A percentile compares a stretch with the other conserved stretches of the same genome.
Evolutionary conservation across 2,329 filamentous ascomycete species (phyloP).

Genomic region (Pseudonectria buxi): DNA sequence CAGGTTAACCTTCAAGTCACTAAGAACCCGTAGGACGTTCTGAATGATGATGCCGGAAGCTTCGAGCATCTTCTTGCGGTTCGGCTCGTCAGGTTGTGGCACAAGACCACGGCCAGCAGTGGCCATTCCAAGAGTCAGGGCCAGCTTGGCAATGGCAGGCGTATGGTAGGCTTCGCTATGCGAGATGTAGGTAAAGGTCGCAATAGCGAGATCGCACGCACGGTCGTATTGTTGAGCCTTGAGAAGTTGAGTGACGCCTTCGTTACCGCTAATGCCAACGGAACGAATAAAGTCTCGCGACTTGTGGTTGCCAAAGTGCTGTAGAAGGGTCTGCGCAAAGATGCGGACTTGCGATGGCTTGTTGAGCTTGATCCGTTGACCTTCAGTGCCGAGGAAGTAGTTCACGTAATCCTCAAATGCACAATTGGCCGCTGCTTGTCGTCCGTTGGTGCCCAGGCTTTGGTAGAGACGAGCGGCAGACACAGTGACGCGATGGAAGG

Average conservation of each 20-base stretch:
- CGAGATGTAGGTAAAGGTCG: conserved; percentile 27
- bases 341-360: conserved; percentile 23
- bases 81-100: conserved; percentile 24
- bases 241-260: conserved; percentile 22
- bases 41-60: conserved; percentile 34
- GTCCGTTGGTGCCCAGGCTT: conserved; percentile 22
- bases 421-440: conserved; percentile 15
- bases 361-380: conserved; percentile 21
- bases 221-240: conserved; percentile 21
- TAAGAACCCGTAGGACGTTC: conserved; percentile 33
- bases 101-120: conserved; percentile 30
- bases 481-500: conserved; percentile 29
- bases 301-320: conserved; percentile 28
- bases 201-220: conserved; percentile 27
- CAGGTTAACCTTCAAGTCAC: conserved; percentile 34
- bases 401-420: conserved; percentile 25
- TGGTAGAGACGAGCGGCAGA: conserved; percentile 28
- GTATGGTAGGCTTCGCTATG: conserved; percentile 24
- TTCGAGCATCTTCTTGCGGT: conserved; percentile 32
- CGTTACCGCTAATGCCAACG: conserved; percentile 28
- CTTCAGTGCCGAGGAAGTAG: conserved; percentile 28
- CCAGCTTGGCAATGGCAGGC: conserved; percentile 26
- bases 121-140: conserved; percentile 26
- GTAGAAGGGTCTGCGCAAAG: conserved; percentile 25
- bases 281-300: conserved; percentile 29